Conservation (phyloP, 176 grass and related monocot species). For the Ampelocalamus luodianensis region DNA sequence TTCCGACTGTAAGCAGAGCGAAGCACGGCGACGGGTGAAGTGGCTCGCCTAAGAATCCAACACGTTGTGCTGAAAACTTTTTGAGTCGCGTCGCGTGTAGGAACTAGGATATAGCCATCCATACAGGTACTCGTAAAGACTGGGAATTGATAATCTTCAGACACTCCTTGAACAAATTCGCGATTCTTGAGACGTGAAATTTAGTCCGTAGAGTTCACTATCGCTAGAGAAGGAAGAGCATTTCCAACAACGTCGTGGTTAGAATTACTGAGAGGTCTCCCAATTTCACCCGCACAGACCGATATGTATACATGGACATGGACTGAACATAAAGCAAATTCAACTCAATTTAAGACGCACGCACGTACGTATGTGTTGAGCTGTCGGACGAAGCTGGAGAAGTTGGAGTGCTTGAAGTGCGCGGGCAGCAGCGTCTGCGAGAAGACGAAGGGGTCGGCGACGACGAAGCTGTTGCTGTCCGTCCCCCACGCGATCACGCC, state of each 20-base stretch:
- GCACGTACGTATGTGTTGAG: slow-evolving; percentile 87
- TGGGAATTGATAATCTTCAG: not conserved
- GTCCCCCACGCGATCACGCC: slow-evolving; percentile 65
- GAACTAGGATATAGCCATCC: not conserved
- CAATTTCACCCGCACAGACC: too few species aligned
- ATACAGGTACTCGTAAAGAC: not conserved
- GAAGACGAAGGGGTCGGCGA: slow-evolving; percentile 80
- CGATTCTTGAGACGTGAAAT: not conserved
- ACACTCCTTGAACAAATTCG: not conserved
- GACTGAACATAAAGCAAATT: not conserved
- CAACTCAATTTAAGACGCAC: not conserved
- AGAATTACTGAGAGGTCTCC: too few species aligned
- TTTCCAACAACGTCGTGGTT: too few species aligned
- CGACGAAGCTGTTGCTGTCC: slow-evolving; percentile 84
- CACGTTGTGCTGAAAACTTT: not conserved
- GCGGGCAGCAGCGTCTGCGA: slow-evolving; percentile 72
- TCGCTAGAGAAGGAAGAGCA: not conserved
- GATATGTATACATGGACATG: too few species aligned
- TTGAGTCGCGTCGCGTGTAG: not conserved
- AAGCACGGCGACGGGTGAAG: not conserved
- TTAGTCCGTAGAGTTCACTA: not conserved
- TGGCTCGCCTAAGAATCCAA: not conserved
- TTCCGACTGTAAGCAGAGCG: too few species aligned
- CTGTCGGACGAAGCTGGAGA: slow-evolving; percentile 93
- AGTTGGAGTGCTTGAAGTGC: slow-evolving; percentile 95